Evolutionary conservation across 306 rosid species (phyloP).

Genomic region (Gastrolobium villosum): DNA sequence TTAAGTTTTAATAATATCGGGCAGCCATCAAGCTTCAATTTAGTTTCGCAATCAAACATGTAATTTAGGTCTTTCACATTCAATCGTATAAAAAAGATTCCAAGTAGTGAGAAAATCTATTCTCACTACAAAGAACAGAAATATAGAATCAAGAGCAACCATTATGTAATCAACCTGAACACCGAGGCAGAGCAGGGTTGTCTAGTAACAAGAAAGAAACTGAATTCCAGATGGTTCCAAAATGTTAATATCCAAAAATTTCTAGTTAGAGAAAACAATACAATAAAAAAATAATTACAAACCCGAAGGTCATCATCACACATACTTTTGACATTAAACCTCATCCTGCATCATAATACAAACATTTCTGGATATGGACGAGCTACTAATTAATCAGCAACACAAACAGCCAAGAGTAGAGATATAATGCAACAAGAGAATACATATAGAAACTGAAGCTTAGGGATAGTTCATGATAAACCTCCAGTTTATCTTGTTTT

Average conservation of each 20-base stretch:
- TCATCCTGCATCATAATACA: background rate
- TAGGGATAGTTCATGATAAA: constrained; percentile 1
- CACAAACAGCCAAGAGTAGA: background rate
- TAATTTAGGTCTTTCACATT: constrained; percentile 6
- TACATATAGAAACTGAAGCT: constrained; percentile 6
- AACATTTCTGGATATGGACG: background rate
- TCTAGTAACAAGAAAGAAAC: constrained; percentile 11
- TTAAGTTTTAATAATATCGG: constrained; percentile 14
- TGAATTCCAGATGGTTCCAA: constrained; percentile 17
- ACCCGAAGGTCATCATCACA: background rate
- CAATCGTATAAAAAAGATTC: background rate
- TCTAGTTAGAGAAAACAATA: background rate
- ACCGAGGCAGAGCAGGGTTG: constrained; percentile 27
- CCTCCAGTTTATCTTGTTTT: no score
- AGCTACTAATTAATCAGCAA: constrained; percentile 19
- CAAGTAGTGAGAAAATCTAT: constrained; percentile 5
- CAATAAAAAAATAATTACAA: background rate
- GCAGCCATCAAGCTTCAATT: constrained; percentile 22
- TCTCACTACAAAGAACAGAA: constrained; percentile 3
- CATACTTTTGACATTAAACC: constrained; percentile 23
- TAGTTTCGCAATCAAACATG: constrained; percentile 28
- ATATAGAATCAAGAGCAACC: constrained; percentile 1
- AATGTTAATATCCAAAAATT: constrained; percentile 17
- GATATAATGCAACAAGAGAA: background rate
- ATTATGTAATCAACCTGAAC: constrained; percentile 13